phyloP scores from a whole-genome alignment of 1,139 yeast species.

The Nakaseomyces kungkrabaensis region DNA sequence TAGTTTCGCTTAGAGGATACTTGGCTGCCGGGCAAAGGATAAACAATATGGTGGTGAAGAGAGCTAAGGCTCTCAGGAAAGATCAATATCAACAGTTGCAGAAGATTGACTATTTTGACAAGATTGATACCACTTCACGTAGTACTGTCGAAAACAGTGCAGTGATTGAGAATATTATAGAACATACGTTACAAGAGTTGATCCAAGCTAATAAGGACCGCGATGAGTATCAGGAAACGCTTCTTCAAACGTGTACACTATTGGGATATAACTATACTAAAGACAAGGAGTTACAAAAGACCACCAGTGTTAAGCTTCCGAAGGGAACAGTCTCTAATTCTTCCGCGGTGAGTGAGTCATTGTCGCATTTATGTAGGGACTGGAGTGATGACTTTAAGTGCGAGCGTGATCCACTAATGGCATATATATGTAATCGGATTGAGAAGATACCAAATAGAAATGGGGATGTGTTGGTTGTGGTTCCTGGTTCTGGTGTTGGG shows the following conservation, averaged over 20 bases:
- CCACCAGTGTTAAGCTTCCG: slow-evolving; percentile 1
- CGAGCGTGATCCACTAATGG: slow-evolving; percentile 45
- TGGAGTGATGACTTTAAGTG: slow-evolving; percentile 43
- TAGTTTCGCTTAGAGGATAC: slow-evolving; percentile 17
- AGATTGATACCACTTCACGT: slow-evolving; percentile 39
- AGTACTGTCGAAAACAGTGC: slow-evolving; percentile 38
- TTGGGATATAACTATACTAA: slow-evolving; percentile 13
- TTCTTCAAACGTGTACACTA: slow-evolving; percentile 14
- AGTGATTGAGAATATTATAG: slow-evolving; percentile 38
- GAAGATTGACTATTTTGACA: slow-evolving; percentile 46
- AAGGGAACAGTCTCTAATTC: slow-evolving; percentile 20
- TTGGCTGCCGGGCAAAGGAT: slow-evolving; percentile 13
- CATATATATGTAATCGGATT: slow-evolving; percentile 35
- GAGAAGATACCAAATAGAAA: slow-evolving; percentile 26
- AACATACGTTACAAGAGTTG: slow-evolving; percentile 34
- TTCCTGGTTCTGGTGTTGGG: slow-evolving; percentile 80
- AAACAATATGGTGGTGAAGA: slow-evolving; percentile 15
- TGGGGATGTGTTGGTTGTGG: slow-evolving; percentile 40
- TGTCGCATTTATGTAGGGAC: slow-evolving; percentile 68
- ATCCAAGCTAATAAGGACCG: slow-evolving; percentile 21
- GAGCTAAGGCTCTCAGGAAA: slow-evolving; percentile 13
- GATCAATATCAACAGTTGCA: slow-evolving; percentile 22
- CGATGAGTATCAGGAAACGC: slow-evolving; percentile 30
- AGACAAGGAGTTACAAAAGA: slow-evolving; percentile 3
- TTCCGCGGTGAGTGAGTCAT: slow-evolving; percentile 52